Conservation (phyloP, 2,329 filamentous ascomycete species). For the Fusarium tricinctum region DNA sequence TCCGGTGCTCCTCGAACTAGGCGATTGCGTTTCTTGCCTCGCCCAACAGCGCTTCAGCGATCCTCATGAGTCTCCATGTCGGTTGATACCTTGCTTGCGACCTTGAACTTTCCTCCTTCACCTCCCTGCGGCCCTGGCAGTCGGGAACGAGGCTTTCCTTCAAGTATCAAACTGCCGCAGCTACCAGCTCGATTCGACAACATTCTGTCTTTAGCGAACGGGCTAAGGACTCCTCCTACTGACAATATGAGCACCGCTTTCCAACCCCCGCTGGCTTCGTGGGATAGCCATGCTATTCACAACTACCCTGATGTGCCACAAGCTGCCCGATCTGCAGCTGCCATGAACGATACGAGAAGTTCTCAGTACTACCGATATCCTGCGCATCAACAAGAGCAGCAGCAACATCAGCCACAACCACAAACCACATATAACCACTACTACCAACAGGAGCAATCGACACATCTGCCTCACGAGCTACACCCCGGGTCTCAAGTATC, state of each 20-base stretch:
- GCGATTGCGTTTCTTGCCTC: slow-evolving; percentile 15
- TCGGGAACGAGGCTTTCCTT: slow-evolving; percentile 37
- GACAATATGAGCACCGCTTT: slow-evolving; percentile 69
- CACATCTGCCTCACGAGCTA: slow-evolving; percentile 23
- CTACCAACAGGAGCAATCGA: slow-evolving; percentile 34
- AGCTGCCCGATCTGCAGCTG: slow-evolving; percentile 51
- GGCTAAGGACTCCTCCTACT: slow-evolving; percentile 65
- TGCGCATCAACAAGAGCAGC: slow-evolving; percentile 42
- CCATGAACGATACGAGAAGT: slow-evolving; percentile 53
- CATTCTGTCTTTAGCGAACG: slow-evolving; percentile 49
- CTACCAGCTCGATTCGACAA: slow-evolving; percentile 40
- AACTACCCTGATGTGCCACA: slow-evolving; percentile 56
- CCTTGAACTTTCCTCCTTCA: slow-evolving; percentile 44
- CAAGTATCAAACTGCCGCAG: slow-evolving; percentile 44
- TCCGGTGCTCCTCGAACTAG: slow-evolving; percentile 1
- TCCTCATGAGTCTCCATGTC: slow-evolving; percentile 48
- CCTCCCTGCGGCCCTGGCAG: slow-evolving; percentile 40
- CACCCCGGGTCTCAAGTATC: slow-evolving; percentile 29
- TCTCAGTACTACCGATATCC: slow-evolving; percentile 53
- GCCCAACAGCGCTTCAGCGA: slow-evolving; percentile 12
- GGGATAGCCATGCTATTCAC: slow-evolving; percentile 61
- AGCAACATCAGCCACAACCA: slow-evolving; percentile 28
- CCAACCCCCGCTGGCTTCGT: slow-evolving; percentile 62
- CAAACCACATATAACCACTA: slow-evolving; percentile 30
- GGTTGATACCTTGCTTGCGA: slow-evolving; percentile 45